Evolutionary conservation across 352 stramenopile genomes (phyloP), one percentile per base, ranked within the genome.

Genomic region (Globisporangium nodosum): DNA sequence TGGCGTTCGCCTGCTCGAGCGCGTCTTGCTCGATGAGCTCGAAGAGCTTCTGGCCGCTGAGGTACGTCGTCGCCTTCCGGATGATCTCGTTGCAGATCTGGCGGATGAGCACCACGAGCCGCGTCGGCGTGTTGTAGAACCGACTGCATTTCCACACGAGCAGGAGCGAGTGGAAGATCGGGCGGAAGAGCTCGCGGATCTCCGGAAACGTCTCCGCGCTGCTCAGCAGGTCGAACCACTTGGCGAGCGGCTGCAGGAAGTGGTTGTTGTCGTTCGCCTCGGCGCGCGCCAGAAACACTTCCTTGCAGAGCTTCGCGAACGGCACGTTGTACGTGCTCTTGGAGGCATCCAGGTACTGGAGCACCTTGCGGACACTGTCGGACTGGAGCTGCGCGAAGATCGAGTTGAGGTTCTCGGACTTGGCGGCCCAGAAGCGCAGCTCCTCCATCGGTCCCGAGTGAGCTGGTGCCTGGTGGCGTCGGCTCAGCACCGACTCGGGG

Each of bases 251-350:
- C 55, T 78, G 76, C 1, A 97, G 60, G 52, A 96, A 97, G 47
- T 91, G 83, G 16, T 80, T 68, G 54, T 94, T 96, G 59, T 96
- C 82, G 48, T 94, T 96, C 0, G 89, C 86, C 59, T 97, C 90
- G 0, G 80, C 78, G 11, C 89, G 76, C 0, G 90, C 82, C 20
- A 94, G 62, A 53, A 97, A 97, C 1, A 97, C 81, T 48, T 96
- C 87, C 50, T 97, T 97, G 64, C 89, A 97, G 15, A 97, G 68
- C 64, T 96, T 94, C 1, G 88, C 89, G 54, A 97, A 97, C 7
- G 90, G 90, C 9, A 85, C 81, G 47, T 95, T 97, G 73, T 97
- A 97, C 9, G 89, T 97, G 47, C 78, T 92, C 60, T 96, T 94
- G 31, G 73, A 91, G 20, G 71, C 63, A 56, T 97, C 89, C n/a